Evolutionary conservation across 768 basidiomycete genomes (phyloP).

Genomic region (Pleurotus platypus): DNA sequence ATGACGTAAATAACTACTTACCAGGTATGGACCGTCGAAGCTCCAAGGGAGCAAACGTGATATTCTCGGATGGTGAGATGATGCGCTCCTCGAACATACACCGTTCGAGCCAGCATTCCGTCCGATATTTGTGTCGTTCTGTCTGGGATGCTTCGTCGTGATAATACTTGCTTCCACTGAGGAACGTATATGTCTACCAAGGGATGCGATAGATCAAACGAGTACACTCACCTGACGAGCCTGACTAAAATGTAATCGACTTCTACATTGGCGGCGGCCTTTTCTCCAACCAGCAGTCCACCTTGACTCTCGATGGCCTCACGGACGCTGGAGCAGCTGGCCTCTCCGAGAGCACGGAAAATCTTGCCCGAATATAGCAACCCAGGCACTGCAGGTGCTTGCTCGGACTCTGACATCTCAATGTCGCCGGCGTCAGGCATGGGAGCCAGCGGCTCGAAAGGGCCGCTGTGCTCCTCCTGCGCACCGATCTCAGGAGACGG

Average conservation of each 20-base stretch:
- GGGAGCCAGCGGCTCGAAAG: neutral
- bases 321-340: conserved; percentile 52
- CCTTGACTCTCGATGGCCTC: conserved; percentile 59
- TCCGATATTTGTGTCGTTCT: conserved; percentile 60
- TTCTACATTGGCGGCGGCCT: conserved; percentile 36
- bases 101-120: conserved; percentile 92
- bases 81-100: conserved; percentile 78
- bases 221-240: conserved; percentile 57
- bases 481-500: neutral
- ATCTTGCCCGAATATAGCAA: conserved; percentile 52
- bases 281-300: conserved; percentile 45
- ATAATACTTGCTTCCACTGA: conserved; percentile 70
- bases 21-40: conserved; percentile 58
- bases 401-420: neutral
- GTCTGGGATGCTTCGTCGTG: conserved; percentile 46
- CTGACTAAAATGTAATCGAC: conserved; percentile 69
- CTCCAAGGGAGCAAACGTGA: conserved; percentile 66
- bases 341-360: conserved; percentile 67
- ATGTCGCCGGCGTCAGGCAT: neutral
- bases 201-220: neutral
- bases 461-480: neutral
- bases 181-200: neutral
- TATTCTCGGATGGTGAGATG: conserved; percentile 60
- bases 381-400: conserved; percentile 11
- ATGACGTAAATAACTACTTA: conserved; percentile 19